Evolutionary conservation across 305 asterid species (phyloP).

Genomic region (Fraxinus sp.): DNA sequence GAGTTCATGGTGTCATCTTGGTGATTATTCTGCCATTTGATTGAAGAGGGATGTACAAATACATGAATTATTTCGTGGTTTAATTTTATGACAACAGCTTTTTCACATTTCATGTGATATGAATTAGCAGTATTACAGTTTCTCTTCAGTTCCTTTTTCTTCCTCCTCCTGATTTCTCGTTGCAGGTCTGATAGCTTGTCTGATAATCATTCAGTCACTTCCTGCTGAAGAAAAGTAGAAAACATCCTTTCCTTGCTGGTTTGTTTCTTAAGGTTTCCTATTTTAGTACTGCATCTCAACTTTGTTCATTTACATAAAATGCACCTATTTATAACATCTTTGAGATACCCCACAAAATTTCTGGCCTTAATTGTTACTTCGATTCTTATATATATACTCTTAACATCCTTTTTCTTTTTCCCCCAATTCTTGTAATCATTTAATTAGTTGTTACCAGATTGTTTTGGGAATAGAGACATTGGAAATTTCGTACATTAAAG

Average conservation of each 20-base stretch:
- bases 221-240: slow-evolving; percentile 36
- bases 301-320: slow-evolving; percentile 1
- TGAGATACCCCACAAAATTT: neutral
- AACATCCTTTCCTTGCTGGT: slow-evolving; percentile 12
- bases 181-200: slow-evolving; percentile 42
- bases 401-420: neutral
- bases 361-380: neutral
- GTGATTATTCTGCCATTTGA: slow-evolving; percentile 23
- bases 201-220: slow-evolving; percentile 45
- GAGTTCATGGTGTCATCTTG: slow-evolving; percentile 16
- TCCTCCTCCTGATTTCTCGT: slow-evolving; percentile 1
- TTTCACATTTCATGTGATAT: neutral
- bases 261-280: neutral
- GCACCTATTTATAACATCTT: neutral
- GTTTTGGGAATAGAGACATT: neutral
- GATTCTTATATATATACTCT: neutral
- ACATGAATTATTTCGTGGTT: slow-evolving; percentile 47
- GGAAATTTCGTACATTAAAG: neutral
- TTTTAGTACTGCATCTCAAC: neutral
- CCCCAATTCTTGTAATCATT: neutral
- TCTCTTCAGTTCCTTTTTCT: neutral
- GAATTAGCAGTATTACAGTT: slow-evolving; percentile 3
- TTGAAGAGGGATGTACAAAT: slow-evolving; percentile 45
- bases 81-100: slow-evolving; percentile 31
- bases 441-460: neutral